Conservation (phyloP, 2,329 filamentous ascomycete species). For the Paradendryphiella salina region DNA sequence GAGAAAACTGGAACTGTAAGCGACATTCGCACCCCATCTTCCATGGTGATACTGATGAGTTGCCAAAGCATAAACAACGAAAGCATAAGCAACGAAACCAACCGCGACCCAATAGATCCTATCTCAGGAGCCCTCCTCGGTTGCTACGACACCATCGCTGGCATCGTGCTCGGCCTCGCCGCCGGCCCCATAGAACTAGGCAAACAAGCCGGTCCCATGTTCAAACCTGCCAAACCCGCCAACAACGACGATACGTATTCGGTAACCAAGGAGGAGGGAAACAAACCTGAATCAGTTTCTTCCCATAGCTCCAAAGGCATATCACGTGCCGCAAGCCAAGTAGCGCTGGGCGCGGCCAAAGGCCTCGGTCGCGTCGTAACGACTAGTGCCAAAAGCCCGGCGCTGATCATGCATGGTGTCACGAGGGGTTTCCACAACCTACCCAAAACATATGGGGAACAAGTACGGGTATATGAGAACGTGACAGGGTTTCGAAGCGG, state of each 20-base stretch:
- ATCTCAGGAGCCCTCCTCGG: constrained; percentile 25
- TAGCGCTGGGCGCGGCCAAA: constrained; percentile 66
- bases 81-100: constrained; percentile 16
- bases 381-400: constrained; percentile 72
- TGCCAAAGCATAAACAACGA: constrained; percentile 15
- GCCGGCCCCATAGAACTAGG: constrained; percentile 29
- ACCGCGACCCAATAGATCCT: constrained; percentile 32
- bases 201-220: constrained; percentile 17
- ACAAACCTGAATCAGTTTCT: not conserved
- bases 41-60: not conserved
- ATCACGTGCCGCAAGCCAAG: constrained; percentile 47
- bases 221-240: not conserved
- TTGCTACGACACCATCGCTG: constrained; percentile 29
- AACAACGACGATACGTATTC: not conserved
- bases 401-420: constrained; percentile 78
- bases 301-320: not conserved
- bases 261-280: not conserved
- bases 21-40: not conserved
- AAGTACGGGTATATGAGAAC: constrained; percentile 71
- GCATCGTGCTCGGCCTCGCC: constrained; percentile 25
- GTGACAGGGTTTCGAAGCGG: constrained; percentile 76
- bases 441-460: constrained; percentile 79
- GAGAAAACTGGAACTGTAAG: constrained; percentile 37
- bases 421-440: constrained; percentile 85
- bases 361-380: constrained; percentile 70